These are phyloP conservation scores for Penicillium sp. DNA, from an alignment of 2,329 filamentous ascomycete species.

Conservation along the genomic window DNA sequence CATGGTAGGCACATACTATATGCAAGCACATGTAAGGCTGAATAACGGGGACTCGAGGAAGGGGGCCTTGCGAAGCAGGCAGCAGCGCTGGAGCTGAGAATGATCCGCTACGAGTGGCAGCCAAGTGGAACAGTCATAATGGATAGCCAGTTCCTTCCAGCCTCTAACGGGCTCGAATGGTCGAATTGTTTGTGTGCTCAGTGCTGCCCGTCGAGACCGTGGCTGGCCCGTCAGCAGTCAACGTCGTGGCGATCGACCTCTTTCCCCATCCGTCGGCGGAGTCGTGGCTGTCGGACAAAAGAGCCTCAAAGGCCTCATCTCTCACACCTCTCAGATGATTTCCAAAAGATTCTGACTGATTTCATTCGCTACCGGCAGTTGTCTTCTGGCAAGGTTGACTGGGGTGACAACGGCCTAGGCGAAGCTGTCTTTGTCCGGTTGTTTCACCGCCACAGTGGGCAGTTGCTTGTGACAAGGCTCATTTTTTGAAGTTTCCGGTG, in stretches of 20 bases:
- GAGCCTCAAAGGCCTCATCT: not conserved
- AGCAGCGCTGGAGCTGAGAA: constrained; percentile 2
- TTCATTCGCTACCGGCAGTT: not conserved
- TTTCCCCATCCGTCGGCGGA: not conserved
- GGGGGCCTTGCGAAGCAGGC: not conserved
- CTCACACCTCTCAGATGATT: not conserved
- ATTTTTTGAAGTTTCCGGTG: not conserved
- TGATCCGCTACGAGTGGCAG: not conserved
- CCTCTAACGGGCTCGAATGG: constrained; percentile 1
- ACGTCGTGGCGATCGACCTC: not conserved
- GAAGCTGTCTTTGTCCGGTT: not conserved
- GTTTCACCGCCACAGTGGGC: not conserved
- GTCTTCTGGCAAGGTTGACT: not conserved
- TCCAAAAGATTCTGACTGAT: not conserved
- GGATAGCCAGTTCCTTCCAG: constrained; percentile 1
- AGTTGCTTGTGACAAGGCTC: not conserved
- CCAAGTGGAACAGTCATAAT: constrained; percentile 1
- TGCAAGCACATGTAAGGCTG: constrained; percentile 8
- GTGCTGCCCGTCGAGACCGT: not conserved
- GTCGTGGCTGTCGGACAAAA: not conserved
- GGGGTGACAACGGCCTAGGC: not conserved
- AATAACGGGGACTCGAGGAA: not conserved
- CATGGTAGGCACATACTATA: not conserved
- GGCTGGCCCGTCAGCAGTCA: not conserved
- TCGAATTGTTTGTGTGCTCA: not conserved